Conservation (phyloP, 768 basidiomycete species). For the Amanita subjunquillea region DNA sequence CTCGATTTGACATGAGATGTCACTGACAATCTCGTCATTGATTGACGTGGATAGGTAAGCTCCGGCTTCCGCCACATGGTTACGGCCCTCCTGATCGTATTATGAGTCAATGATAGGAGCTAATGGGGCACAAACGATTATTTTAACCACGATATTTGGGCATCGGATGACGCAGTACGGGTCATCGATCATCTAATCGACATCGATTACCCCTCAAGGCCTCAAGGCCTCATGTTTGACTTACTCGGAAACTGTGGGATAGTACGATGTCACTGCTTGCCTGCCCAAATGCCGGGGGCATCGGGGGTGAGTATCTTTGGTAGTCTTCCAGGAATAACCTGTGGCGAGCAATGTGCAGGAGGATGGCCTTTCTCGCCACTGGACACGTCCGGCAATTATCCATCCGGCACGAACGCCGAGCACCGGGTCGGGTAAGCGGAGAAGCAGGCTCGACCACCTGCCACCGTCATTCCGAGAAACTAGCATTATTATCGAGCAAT, state of each 20-base stretch:
- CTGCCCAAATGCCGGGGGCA: not conserved
- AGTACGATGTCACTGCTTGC: not conserved
- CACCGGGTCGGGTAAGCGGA: not conserved
- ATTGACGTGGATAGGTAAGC: not conserved
- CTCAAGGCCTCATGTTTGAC: too few relatives aligned
- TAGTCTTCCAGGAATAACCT: too few relatives aligned
- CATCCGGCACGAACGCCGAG: not conserved
- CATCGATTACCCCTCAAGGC: too few relatives aligned
- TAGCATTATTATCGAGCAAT: not conserved
- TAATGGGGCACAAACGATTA: too few relatives aligned
- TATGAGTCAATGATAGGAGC: too few relatives aligned
- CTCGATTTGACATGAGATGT: conserved; percentile 3
- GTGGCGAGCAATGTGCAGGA: not conserved
- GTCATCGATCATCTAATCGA: too few relatives aligned
- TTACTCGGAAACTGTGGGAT: too few relatives aligned
- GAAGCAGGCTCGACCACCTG: not conserved
- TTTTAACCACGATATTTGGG: too few relatives aligned
- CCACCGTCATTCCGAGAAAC: not conserved
- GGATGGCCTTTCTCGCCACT: not conserved
- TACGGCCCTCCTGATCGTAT: not conserved
- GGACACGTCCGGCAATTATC: not conserved
- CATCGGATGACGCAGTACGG: too few relatives aligned
- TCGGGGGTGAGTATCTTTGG: not conserved
- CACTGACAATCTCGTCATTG: not conserved
- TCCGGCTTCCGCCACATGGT: not conserved